Evolutionary conservation across 2,329 filamentous ascomycete species (phyloP).

Genomic region (Colletotrichum sublineola): DNA sequence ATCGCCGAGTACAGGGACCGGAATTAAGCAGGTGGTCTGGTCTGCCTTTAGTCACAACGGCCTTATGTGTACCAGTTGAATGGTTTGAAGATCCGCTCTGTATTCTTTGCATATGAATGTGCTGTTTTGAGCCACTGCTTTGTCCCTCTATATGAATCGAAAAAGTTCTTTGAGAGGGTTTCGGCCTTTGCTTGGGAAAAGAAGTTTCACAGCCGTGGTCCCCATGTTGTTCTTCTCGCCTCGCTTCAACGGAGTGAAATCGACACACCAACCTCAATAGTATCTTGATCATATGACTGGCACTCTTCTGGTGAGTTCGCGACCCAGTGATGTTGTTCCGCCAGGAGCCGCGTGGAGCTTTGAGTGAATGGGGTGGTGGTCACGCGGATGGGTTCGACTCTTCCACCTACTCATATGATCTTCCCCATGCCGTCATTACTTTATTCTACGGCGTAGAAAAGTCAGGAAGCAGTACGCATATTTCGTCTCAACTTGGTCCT

Average conservation of each 20-base stretch:
- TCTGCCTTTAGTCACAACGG: background rate
- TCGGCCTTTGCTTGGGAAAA: background rate
- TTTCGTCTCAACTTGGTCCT: background rate
- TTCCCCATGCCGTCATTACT: background rate
- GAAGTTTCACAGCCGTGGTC: background rate
- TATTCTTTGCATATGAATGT: background rate
- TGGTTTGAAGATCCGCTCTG: background rate
- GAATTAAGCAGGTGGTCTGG: background rate
- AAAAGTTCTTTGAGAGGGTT: background rate
- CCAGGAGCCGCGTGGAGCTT: conserved; percentile 7
- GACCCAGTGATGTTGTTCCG: background rate
- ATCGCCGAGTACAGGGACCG: conserved; percentile 45
- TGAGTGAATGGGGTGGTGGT: conserved; percentile 12
- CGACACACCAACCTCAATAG: background rate
- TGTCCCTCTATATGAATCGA: background rate
- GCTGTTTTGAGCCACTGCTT: background rate
- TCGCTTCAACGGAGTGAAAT: background rate
- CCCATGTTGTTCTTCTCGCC: background rate
- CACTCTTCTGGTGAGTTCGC: background rate
- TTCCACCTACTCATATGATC: conserved; percentile 12
- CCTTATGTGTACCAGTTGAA: background rate
- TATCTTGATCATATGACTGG: background rate
- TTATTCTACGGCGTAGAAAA: background rate
- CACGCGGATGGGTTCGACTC: conserved; percentile 13
- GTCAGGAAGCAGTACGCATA: background rate